phyloP scores from a whole-genome alignment of 768 basidiomycete species.

The Flagelloscypha sp. region DNA sequence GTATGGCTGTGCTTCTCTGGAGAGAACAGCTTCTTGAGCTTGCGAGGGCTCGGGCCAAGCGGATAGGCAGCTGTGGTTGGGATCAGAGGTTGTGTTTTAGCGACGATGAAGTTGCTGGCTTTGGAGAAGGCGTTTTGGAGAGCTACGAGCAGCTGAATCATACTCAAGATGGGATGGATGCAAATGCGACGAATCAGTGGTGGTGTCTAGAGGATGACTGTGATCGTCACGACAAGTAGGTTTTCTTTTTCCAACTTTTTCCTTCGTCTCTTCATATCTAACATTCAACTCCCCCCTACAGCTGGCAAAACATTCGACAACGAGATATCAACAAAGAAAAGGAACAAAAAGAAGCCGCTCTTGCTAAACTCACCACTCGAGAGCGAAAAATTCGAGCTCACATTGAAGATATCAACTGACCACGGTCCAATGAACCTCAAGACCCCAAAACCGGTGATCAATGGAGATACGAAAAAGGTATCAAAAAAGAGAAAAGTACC shows the following conservation, averaged over 20 bases:
- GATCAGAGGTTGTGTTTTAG: slow-evolving; percentile 78
- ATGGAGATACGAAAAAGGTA: too few species aligned
- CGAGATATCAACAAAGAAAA: slow-evolving; percentile 71
- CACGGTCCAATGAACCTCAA: too few species aligned
- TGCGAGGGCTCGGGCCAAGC: slow-evolving; percentile 57
- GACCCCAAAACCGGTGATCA: slow-evolving; percentile 17
- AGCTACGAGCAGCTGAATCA: slow-evolving; percentile 45
- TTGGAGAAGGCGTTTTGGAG: slow-evolving; percentile 57
- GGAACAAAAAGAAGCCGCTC: slow-evolving; percentile 61
- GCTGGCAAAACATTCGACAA: slow-evolving; percentile 73
- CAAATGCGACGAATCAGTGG: slow-evolving; percentile 62
- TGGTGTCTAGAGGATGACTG: slow-evolving; percentile 69
- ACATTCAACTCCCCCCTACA: slow-evolving; percentile 17
- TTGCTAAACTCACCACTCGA: slow-evolving; percentile 58
- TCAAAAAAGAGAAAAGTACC: too few species aligned
- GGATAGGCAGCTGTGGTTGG: slow-evolving; percentile 76
- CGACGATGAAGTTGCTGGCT: slow-evolving; percentile 72
- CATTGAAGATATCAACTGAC: slow-evolving; percentile 67
- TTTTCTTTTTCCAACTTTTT: slow-evolving; percentile 4
- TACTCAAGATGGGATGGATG: slow-evolving; percentile 31
- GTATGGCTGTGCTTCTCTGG: slow-evolving; percentile 63
- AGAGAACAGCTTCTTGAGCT: slow-evolving; percentile 61
- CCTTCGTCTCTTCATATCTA: slow-evolving; percentile 6
- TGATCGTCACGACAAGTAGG: slow-evolving; percentile 71
- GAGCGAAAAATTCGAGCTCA: slow-evolving; percentile 73